Base-by-base conservation (phyloP, 1,284 basidiomycete species). In the Mrakiaceae sp. region DNA sequence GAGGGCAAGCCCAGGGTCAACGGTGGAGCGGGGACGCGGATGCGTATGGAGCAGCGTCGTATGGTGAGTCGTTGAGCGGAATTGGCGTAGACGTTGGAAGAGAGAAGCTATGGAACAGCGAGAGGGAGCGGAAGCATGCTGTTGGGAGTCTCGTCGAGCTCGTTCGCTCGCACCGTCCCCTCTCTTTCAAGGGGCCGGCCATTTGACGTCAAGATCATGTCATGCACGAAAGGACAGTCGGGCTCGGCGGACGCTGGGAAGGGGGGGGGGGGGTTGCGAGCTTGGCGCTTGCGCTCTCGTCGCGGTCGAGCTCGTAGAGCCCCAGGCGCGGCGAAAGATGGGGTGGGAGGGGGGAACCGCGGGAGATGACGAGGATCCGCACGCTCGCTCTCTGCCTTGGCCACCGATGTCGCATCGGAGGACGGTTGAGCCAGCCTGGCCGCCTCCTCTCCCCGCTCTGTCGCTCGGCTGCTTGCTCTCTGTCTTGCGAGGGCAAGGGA, bases 11-110 rank as follows among this genome's bases (percentile, higher is more conserved):
- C 27, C 27, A 27, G 27, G 27, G 27, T 27, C 27, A 44, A 16
- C 56, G 39, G 12, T 58, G 56, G 56, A 58, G 56, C 27, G 56
- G 56, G 5, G 56, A 58, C n/a, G 43, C 56, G 8, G 44, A 58
- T 58, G 43, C 11, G 11, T 42, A 10, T 10, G 56, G 43, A 16
- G 56, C 43, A 16, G 14, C 40, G n/a, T 9, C 10, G 9, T 58
- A 58, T 44, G 56, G 56, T 58, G 56, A 58, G 56, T 58, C 12
- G 43, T 27, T 27, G 27, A 56, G 7, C 3, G 9, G 55, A 57
- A 42, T 52, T 27, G 12, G 51, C 39, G 7, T 52, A 27, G 40
- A 42, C 10, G 11, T n/a, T 27, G 10, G 11, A 7, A 10, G 50
- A 42, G 27, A 9, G 10, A n/a, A 7, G 27, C 43, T 8, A 9